Base-by-base conservation (phyloP, 2,329 filamentous ascomycete genomes). In the Alternaria sp. region DNA sequence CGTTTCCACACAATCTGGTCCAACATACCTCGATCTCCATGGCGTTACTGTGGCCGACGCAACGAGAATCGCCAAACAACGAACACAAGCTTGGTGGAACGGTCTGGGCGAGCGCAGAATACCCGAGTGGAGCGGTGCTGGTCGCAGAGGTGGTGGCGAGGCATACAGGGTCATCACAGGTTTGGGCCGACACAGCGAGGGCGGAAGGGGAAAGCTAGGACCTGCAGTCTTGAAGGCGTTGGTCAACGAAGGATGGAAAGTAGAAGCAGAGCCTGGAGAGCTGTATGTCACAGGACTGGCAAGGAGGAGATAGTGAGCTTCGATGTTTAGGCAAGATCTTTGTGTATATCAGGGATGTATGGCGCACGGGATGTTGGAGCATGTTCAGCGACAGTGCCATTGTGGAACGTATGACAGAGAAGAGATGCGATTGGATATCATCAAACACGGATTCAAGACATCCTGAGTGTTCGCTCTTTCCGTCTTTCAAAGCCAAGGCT, bases 131-230 rank as follows among this genome's bases (percentile, higher is more conserved):
- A 67, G 72, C 12, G 84, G 84, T 49, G 76, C 80, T 61, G 73
- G 81, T 57, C 63, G 82, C 54, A 82, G 71, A 20, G 83, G 85
- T 6, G 78, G 80, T 18, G 75, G 78, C 7, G 83, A 83, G 7
- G 85, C 88, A 1, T 94, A 91, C 72, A 88, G 87, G 43, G 89
- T 98, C 63, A 87, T 98, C 58, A 97, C 94, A 4, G 95, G 95
- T 1, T 77, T 90, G 14, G 95, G 95, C 1, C 86, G 86, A 58
- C 95, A 98, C 79, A 96, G 89, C 71, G 86, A 88, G 50, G 89
- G 91, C 56, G 93, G 94, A 1, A 90, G 87, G 59, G 92, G 91
- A 2, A 89, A 88, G 69, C 79, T 98, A 63, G 90, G 94, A 6
- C 90, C 91, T 60, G 91, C 92, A 15, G 94, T 98, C n/a, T 89